Base-by-base conservation (phyloP, 208 protist species). In the Angomonas desouzai region DNA sequence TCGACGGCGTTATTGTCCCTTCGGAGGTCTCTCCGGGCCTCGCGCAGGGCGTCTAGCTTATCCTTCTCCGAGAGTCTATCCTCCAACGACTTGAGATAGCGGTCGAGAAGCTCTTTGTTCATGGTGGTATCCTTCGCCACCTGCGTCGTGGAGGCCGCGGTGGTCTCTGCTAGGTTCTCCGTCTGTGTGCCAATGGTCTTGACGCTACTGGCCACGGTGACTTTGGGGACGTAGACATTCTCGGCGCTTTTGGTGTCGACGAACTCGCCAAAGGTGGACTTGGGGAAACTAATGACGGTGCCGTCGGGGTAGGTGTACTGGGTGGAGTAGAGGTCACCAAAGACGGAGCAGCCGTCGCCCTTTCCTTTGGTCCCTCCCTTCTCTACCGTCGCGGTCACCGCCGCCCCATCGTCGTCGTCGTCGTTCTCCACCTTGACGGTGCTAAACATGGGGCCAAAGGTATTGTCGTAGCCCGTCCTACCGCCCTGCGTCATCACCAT, bases 271-370 rank as follows among this genome's bases (percentile, higher is more conserved):
- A 74, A 74, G 23, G 69, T 74, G 30, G 69, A 74, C 22, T 62
- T 57, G 58, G 69, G 69, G 27, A 66, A 74, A 43, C 58, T 68
- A 3, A 74, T 64, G 43, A 55, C 33, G 22, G 45, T 74, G 30
- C 69, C 69, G 63, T 74, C 56, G 1, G 69, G 69, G 63, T 74
- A 74, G 22, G 53, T 62, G 59, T 64, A 68, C 58, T 68, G 62
- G 20, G 62, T 74, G 25, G 58, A 64, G 16, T 45, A 51, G 11
- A 71, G 2, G n/a, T 57, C 51, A n/a, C 51, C 51, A 57, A 57
- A 57, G 27, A 57, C 51, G 34, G 60, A 56, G 47, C 29, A 16
- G 2, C 27, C 18, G 10, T 29, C 48, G 6, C n/a, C 32, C 27
- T 57, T 22, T 11, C 29, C 51, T 7, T 29, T 20, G 6, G 23